Base-by-base conservation (phyloP, 805 yeast genomes). In the Pichia cephalocereana region DNA sequence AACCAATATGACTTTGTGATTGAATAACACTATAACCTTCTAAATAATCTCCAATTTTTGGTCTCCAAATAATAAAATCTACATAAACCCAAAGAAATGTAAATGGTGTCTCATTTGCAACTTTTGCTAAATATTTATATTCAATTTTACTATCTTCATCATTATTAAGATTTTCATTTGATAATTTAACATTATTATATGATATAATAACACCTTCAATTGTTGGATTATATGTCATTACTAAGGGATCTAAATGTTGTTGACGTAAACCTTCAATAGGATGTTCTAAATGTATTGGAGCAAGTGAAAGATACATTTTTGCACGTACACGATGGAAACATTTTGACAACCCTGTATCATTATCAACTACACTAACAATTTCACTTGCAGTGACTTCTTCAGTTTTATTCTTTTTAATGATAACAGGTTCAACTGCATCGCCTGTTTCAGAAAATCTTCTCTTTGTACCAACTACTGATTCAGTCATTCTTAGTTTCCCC, bases 1-100 rank as follows among this genome's bases (percentile, higher is more conserved):
- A 71, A 51, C 97, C 98, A 58, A 93, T 84, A 63, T 93, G 99
- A 8, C 96, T 83, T 17, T 95, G 96, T 3, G 96, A 83, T 70
- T 91, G 97, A 78, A 91, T 82, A 69, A 87, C 88, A 47, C 84
- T 76, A 71, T 81, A 76, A 12, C 99, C 99, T 64, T 90, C 95
- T 18, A 93, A 68, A 1, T 74, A 68, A 61, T 93, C 97, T 5
- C 95, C 96, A n/a, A 80, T 71, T 57, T 79, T 79, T 6, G 99
- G 99, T 58, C 76, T 79, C 98, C 99, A 93, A 44, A 89, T 77
- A 48, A 88, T 72, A 43, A 93, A 72, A 46, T 88, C 93, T 9
- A 84, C 95, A 5, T 79, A 69, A 42, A 87, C 74, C 98, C 99
- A 93, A 46, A 85, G 62, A 65, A 85, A 93, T 30, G 91, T 76